Evolutionary conservation across 1,139 yeast genomes (phyloP).

Genomic region (Protomyces lactucae-debilis): DNA sequence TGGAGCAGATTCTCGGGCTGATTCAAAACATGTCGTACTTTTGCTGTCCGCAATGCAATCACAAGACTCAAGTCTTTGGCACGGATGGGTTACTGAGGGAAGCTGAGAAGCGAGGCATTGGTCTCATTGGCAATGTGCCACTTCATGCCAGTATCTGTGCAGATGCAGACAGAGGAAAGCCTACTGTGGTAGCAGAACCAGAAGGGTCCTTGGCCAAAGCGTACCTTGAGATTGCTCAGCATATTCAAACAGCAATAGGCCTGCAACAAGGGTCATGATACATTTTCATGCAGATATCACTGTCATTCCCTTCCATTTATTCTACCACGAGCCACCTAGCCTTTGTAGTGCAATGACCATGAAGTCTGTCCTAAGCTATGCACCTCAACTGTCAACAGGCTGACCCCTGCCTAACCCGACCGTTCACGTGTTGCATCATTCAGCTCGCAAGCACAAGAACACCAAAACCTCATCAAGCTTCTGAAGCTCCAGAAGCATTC

Average conservation of each 20-base stretch:
- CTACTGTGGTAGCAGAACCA: slow-evolving; percentile 52
- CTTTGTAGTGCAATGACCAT: no score
- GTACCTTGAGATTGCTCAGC: slow-evolving; percentile 1
- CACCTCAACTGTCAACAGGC: no score
- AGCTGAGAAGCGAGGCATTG: slow-evolving; percentile 51
- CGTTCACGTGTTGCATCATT: no score
- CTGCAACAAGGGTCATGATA: not conserved
- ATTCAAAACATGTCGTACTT: slow-evolving; percentile 81
- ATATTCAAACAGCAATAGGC: not conserved
- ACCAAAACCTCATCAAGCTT: no score
- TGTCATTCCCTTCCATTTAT: no score
- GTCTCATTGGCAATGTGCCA: slow-evolving; percentile 63
- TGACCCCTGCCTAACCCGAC: no score
- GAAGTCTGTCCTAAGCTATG: no score
- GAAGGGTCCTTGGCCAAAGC: slow-evolving; percentile 35
- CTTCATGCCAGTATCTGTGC: slow-evolving; percentile 57
- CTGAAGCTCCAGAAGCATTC: no score
- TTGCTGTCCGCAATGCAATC: slow-evolving; percentile 69
- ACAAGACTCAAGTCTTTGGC: slow-evolving; percentile 72
- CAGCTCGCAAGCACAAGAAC: no score
- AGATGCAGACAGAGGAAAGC: slow-evolving; percentile 61
- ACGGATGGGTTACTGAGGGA: slow-evolving; percentile 58
- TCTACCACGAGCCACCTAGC: no score
- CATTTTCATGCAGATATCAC: no score
- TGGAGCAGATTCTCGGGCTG: slow-evolving; percentile 46